A percentile compares a stretch with the other conserved stretches of the same genome.
phyloP scores from a whole-genome alignment of 2,329 filamentous ascomycete genomes.

The Aureobasidium sp. region DNA sequence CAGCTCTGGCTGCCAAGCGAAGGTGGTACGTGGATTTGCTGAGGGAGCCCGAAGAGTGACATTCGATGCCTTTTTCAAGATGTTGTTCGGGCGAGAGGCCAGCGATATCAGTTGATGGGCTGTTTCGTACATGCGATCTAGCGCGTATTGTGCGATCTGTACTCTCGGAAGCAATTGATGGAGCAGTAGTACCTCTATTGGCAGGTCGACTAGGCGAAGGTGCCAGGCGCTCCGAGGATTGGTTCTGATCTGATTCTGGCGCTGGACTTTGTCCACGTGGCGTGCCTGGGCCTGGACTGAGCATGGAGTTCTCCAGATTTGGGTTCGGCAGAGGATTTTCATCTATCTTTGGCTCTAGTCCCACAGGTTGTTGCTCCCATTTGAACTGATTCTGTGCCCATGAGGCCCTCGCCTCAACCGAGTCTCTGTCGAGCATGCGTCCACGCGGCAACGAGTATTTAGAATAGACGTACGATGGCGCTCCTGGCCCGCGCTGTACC shows the following conservation, averaged over 20 bases:
- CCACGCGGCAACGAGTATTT: slow-evolving; percentile 80
- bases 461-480: slow-evolving; percentile 76
- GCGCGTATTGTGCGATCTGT: slow-evolving; percentile 41
- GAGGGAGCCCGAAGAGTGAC: slow-evolving; percentile 78
- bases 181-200: slow-evolving; percentile 22
- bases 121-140: slow-evolving; percentile 33
- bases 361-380: slow-evolving; percentile 45
- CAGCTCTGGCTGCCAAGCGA: slow-evolving; percentile 76
- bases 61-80: slow-evolving; percentile 78
- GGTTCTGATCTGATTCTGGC: slow-evolving; percentile 23
- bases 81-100: slow-evolving; percentile 83
- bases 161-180: slow-evolving; percentile 29
- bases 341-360: neutral
- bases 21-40: slow-evolving; percentile 96
- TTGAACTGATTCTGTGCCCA: slow-evolving; percentile 46
- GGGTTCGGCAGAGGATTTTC: slow-evolving; percentile 8
- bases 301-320: neutral
- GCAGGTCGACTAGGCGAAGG: slow-evolving; percentile 3
- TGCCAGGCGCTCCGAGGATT: slow-evolving; percentile 26
- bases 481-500: slow-evolving; percentile 42
- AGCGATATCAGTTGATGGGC: slow-evolving; percentile 31
- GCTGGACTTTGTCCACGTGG: slow-evolving; percentile 9
- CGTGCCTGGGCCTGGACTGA: neutral
- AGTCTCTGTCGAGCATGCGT: slow-evolving; percentile 65
- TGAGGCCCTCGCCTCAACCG: slow-evolving; percentile 51